Base-by-base conservation (phyloP, 1,284 basidiomycete species). In the Leccinum olivaceoglutinosum region DNA sequence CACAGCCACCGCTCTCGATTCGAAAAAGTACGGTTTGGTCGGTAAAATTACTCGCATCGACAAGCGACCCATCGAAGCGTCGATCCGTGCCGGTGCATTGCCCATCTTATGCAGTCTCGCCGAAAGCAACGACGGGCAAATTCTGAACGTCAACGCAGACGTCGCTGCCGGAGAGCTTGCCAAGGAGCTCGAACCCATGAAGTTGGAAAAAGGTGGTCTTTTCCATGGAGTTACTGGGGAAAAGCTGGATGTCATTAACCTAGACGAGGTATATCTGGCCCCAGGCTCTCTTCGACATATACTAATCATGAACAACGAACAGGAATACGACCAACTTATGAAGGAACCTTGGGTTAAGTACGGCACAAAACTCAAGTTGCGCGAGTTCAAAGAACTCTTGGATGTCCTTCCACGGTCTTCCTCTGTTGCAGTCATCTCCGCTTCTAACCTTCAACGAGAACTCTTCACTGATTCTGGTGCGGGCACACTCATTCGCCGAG, bases 341-440 rank as follows among this genome's bases (percentile, higher is more conserved):
- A 97, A 96, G 76, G 90, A 98, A 80, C 86, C 95, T n/a, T 99
- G 97, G 96, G 96, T 99, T 79, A 98, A 98, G 78, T 98, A 89
- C 75, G 96, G 96, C 68, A 99, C 97, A 70, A 99, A 99, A 80
- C 92, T 99, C 79, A 99, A 99, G 81, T 85, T 99, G 60, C 91
- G 96, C 69, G 96, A 99, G 79, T 98, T 99, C 85, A 99, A 99
- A 80, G 96, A 99, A 76, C 88, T 99, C 57, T 87, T 99, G 62
- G 97, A 99, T 77, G 92, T 97, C 79, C 93, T 99, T 64, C 96
- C 97, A 38, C 94, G 97, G 68, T 93, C 97, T 3, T 98, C 96
- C 21, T 98, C 95, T 55, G 96, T 99, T 62, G 96, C 96, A 68
- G 96, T 99, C 80, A 99, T 99, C 79, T 94, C 93, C 59, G 88